phyloP scores from a whole-genome alignment of 169 alveolate genomes.

The Babesia microti region DNA sequence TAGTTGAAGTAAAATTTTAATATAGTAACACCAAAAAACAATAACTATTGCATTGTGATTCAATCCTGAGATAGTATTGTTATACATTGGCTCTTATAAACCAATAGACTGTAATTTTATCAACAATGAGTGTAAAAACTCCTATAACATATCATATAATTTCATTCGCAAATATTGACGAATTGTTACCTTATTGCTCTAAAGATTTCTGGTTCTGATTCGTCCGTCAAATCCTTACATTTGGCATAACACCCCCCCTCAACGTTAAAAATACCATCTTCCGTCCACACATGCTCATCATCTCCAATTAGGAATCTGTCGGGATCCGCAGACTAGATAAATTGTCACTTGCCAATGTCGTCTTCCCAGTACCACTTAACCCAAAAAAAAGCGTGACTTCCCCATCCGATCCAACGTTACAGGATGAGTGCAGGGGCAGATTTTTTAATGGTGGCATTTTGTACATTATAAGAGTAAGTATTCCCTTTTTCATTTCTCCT shows the following conservation, averaged over 20 bases:
- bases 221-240: conserved; percentile 73
- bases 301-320: conserved; percentile 86
- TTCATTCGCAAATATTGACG: conserved; percentile 4
- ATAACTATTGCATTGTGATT: too few relatives aligned
- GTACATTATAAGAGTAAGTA: conserved; percentile 83
- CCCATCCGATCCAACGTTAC: conserved; percentile 82
- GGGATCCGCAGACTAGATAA: conserved; percentile 79
- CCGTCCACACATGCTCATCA: conserved; percentile 96
- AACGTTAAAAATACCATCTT: conserved; percentile 88
- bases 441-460: conserved; percentile 79
- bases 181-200: conserved; percentile 65
- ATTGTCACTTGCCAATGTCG: conserved; percentile 80
- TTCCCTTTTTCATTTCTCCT: conserved; percentile 95
- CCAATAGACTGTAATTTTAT: too few relatives aligned
- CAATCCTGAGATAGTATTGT: too few relatives aligned
- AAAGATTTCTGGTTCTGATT: conserved; percentile 90
- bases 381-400: conserved; percentile 92
- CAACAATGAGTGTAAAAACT: too few relatives aligned
- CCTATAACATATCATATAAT: too few relatives aligned
- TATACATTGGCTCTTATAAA: too few relatives aligned
- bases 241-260: conserved; percentile 97
- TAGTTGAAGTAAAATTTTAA: too few relatives aligned
- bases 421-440: conserved; percentile 92
- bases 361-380: conserved; percentile 95
- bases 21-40: too few relatives aligned